These are phyloP conservation scores for Xylariaceae sp. DNA, from an alignment of 2,329 filamentous ascomycete species.

Conservation along the genomic window DNA sequence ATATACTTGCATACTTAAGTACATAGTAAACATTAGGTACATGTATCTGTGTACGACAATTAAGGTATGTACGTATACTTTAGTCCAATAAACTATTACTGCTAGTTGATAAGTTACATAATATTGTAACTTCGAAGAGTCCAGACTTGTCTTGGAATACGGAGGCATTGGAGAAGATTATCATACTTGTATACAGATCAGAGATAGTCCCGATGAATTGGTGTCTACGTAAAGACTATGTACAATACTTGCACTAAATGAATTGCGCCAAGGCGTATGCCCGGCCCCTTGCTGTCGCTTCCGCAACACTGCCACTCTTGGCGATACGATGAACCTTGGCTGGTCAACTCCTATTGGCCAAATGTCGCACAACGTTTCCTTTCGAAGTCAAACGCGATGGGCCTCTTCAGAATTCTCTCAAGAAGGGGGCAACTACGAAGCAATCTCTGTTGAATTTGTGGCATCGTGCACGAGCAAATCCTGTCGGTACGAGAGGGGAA, in stretches of 20 bases:
- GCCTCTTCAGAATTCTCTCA: conserved; percentile 4
- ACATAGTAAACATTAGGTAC: too few species aligned
- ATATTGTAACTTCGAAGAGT: not conserved
- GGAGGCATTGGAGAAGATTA: not conserved
- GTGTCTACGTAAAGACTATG: too few species aligned
- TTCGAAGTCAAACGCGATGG: conserved; percentile 23
- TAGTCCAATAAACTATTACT: too few species aligned
- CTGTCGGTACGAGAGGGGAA: not conserved
- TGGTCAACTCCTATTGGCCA: conserved; percentile 21
- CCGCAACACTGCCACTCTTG: conserved; percentile 32
- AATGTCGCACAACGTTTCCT: conserved; percentile 12
- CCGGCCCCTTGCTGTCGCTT: not conserved
- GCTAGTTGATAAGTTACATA: not conserved
- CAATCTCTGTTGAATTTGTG: not conserved
- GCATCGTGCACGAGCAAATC: not conserved
- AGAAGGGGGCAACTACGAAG: not conserved
- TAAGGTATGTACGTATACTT: too few species aligned
- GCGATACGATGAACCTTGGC: conserved; percentile 13
- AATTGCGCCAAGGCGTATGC: conserved; percentile 11
- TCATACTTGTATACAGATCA: not conserved
- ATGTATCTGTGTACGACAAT: too few species aligned
- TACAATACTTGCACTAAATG: not conserved
- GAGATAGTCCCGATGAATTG: not conserved
- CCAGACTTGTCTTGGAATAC: not conserved
- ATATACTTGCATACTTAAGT: too few species aligned